Percentiles rank a stretch among this genome's conserved stretches.
These are phyloP conservation scores for Trichoderma gamsii DNA, from an alignment of 495 filamentous ascomycete genomes.

Conservation along the genomic window DNA sequence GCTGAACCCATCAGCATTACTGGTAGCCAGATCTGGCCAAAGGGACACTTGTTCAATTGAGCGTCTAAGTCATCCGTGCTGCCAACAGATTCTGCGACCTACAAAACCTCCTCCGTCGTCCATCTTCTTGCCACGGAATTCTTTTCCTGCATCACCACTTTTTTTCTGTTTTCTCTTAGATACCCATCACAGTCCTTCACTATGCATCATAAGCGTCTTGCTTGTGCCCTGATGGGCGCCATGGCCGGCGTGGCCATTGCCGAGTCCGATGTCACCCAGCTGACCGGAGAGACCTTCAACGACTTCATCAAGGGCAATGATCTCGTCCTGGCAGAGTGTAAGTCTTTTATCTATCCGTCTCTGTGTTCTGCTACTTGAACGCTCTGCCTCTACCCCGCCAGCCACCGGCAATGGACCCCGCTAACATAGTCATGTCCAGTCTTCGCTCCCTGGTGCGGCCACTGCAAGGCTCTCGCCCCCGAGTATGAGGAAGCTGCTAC, in stretches of 20 bases:
- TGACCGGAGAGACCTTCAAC: constrained; percentile 80
- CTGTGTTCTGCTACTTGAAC: not conserved
- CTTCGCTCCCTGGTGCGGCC: constrained; percentile 70
- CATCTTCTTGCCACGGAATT: not conserved
- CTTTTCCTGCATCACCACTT: not conserved
- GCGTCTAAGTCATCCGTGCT: constrained; percentile 10
- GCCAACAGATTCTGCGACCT: not conserved
- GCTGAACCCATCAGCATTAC: not conserved
- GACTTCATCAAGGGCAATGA: constrained; percentile 79
- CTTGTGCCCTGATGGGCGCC: constrained; percentile 54
- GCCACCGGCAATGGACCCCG: constrained; percentile 17
- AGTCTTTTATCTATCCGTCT: constrained; percentile 26
- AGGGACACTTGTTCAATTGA: constrained; percentile 14
- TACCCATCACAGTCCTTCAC: constrained; percentile 1
- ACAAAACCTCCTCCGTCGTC: constrained; percentile 4
- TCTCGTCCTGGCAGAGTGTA: constrained; percentile 76
- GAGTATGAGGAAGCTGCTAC: constrained; percentile 91
- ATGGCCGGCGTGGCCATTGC: constrained; percentile 50
- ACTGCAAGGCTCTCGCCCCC: constrained; percentile 79
- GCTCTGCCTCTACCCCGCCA: not conserved
- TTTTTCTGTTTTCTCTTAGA: not conserved
- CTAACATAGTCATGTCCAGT: constrained; percentile 36
- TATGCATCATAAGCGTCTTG: constrained; percentile 17
- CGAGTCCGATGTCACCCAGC: constrained; percentile 71
- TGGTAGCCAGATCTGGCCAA: constrained; percentile 11